These are phyloP conservation scores for Secale cereale DNA, from an alignment of 176 grass and related monocot species.

Conservation along the genomic window DNA sequence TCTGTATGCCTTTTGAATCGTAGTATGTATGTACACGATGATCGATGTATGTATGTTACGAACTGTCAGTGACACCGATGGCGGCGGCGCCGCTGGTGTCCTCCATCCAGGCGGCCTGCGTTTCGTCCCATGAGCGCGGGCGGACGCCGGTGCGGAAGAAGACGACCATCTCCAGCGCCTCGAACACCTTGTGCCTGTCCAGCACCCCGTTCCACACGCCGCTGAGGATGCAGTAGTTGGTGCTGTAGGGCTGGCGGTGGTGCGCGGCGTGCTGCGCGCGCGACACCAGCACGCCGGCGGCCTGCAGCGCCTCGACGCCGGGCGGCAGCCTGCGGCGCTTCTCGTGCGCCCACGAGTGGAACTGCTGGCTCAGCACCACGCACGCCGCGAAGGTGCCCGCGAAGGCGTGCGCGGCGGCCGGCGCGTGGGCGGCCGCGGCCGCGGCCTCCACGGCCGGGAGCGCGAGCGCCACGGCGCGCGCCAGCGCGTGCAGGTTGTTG, in stretches of 20 bases:
- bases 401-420: constrained; percentile 54
- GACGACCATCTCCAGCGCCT: constrained; percentile 73
- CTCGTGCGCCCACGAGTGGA: constrained; percentile 89
- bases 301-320: constrained; percentile 58
- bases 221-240: constrained; percentile 87
- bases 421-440: not conserved
- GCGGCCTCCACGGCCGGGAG: constrained; percentile 28
- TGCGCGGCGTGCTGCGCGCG: constrained; percentile 60
- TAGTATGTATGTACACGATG: constrained; percentile 7
- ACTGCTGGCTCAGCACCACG: constrained; percentile 89
- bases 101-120: constrained; percentile 55
- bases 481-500: constrained; percentile 78
- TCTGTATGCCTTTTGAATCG: not conserved
- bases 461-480: constrained; percentile 38
- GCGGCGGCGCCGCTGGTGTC: not conserved
- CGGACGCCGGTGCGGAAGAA: constrained; percentile 65
- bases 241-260: constrained; percentile 61
- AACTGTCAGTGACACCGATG: not conserved
- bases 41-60: not conserved
- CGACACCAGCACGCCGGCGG: constrained; percentile 76
- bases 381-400: constrained; percentile 48
- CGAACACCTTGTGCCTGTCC: constrained; percentile 65
- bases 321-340: constrained; percentile 49
- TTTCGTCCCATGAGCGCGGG: constrained; percentile 62
- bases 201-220: constrained; percentile 68